Percentiles rank a stretch among this genome's conserved stretches.
These are phyloP conservation scores for Termitomyces titanicus DNA, from an alignment of 768 basidiomycete genomes.

Conservation along the genomic window DNA sequence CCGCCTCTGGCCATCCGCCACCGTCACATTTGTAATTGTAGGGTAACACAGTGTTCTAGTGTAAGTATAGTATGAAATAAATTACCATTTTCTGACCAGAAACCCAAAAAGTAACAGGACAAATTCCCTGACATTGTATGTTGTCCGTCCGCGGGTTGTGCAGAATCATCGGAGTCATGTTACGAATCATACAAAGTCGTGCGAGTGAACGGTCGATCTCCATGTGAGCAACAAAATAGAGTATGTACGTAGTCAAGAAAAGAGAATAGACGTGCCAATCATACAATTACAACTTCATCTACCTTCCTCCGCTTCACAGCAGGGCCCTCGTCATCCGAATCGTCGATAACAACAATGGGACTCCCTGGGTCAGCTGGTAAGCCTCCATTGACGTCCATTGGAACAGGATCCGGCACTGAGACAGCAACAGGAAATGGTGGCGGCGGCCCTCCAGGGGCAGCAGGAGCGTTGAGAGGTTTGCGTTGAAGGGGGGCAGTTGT, in stretches of 20 bases:
- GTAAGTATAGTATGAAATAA: not conserved
- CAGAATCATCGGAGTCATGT: not conserved
- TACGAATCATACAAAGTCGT: not conserved
- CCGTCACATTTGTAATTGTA: not conserved
- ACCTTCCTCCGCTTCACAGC: conserved; percentile 55
- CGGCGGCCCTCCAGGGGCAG: conserved; percentile 1
- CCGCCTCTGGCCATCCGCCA: not conserved
- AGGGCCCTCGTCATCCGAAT: conserved; percentile 54
- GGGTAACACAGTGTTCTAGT: too few relatives aligned
- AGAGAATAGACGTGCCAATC: not conserved
- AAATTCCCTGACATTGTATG: too few relatives aligned
- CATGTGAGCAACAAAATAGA: not conserved
- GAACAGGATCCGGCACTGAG: conserved; percentile 27
- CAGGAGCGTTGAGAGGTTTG: not conserved
- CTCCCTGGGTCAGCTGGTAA: conserved; percentile 33
- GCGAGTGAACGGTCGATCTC: not conserved
- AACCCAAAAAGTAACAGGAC: not conserved
- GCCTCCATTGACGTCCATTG: conserved; percentile 20
- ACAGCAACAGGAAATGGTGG: conserved; percentile 7
- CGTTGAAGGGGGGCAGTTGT: conserved; percentile 40
- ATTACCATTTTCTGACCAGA: not conserved
- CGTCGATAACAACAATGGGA: conserved; percentile 62
- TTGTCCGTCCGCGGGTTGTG: not conserved
- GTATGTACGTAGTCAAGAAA: too few relatives aligned
- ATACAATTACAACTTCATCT: conserved; percentile 22